A percentile compares a stretch with the other conserved stretches of the same genome.
Conservation (phyloP, 352 stramenopile species). For the Pythium myriotylum region DNA sequence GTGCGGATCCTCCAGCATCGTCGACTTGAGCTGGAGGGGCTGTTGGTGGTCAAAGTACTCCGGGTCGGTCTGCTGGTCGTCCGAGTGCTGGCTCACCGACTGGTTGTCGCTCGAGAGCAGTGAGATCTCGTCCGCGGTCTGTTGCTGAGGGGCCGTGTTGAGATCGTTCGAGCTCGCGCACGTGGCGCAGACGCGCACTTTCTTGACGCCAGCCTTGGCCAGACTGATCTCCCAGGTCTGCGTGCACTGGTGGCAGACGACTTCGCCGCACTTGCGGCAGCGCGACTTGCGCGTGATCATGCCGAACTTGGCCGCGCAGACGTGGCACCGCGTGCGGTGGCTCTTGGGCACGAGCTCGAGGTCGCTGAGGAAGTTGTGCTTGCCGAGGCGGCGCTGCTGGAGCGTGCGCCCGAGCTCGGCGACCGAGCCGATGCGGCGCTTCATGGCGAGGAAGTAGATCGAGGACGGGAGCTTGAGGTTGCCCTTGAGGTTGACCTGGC, state of each 20-base stretch:
- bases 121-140: slow-evolving; percentile 28
- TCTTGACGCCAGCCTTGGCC: slow-evolving; percentile 43
- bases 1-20: slow-evolving; percentile 7
- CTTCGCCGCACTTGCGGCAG: slow-evolving; percentile 76
- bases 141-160: slow-evolving; percentile 17
- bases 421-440: slow-evolving; percentile 52
- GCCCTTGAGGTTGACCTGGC: slow-evolving; percentile 70
- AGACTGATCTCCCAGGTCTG: slow-evolving; percentile 59
- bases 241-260: slow-evolving; percentile 66
- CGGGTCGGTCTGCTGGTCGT: not conserved
- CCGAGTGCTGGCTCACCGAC: slow-evolving; percentile 26
- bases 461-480: slow-evolving; percentile 44
- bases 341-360: slow-evolving; percentile 67
- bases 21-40: slow-evolving; percentile 11
- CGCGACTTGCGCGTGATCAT: slow-evolving; percentile 63
- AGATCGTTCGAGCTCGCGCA: slow-evolving; percentile 43
- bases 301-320: slow-evolving; percentile 62
- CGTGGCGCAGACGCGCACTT: slow-evolving; percentile 63
- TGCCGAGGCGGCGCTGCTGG: slow-evolving; percentile 49
- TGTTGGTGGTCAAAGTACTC: slow-evolving; percentile 13
- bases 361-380: slow-evolving; percentile 61
- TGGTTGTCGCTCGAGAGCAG: slow-evolving; percentile 22
- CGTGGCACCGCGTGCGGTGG: slow-evolving; percentile 53
- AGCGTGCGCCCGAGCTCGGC: slow-evolving; percentile 53
- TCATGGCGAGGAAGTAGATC: slow-evolving; percentile 56